A percentile compares a stretch with the other conserved stretches of the same genome.
These are phyloP conservation scores for Tetraselmis chui DNA, from an alignment of 139 green algal genomes.

Conservation along the genomic window DNA sequence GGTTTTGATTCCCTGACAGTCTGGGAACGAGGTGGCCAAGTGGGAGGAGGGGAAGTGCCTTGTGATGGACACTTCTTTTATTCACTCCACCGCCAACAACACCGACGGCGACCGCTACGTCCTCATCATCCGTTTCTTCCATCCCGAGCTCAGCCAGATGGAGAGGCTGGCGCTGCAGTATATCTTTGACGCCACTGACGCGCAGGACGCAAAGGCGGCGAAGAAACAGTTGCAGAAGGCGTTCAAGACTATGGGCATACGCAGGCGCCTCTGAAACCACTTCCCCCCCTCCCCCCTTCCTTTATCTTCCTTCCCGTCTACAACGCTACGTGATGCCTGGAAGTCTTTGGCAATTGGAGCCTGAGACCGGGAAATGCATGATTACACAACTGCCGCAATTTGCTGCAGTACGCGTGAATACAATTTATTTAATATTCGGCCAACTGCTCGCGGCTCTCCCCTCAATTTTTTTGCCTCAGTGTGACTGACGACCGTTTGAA, in stretches of 20 bases:
- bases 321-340: too few species aligned
- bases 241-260: neutral
- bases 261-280: neutral
- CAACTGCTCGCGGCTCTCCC: too few species aligned
- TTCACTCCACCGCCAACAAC: constrained; percentile 40
- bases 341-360: too few species aligned
- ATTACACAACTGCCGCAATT: too few species aligned
- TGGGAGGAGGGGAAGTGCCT: constrained; percentile 33
- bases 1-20: too few species aligned
- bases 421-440: too few species aligned
- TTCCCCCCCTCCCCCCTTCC: too few species aligned
- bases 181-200: constrained; percentile 26
- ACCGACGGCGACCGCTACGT: constrained; percentile 31
- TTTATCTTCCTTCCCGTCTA: too few species aligned
- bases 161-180: constrained; percentile 34
- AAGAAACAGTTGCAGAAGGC: neutral
- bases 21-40: constrained; percentile 20
- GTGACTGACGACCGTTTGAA: too few species aligned
- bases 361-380: too few species aligned
- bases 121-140: constrained; percentile 46
- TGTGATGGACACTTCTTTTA: constrained; percentile 32
- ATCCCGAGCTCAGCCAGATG: constrained; percentile 32
- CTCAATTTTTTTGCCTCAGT: too few species aligned
- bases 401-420: too few species aligned
- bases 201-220: neutral